Evolutionary conservation across 2,329 filamentous ascomycete genomes (phyloP).

Genomic region (Phyllosticta citrichinensis): DNA sequence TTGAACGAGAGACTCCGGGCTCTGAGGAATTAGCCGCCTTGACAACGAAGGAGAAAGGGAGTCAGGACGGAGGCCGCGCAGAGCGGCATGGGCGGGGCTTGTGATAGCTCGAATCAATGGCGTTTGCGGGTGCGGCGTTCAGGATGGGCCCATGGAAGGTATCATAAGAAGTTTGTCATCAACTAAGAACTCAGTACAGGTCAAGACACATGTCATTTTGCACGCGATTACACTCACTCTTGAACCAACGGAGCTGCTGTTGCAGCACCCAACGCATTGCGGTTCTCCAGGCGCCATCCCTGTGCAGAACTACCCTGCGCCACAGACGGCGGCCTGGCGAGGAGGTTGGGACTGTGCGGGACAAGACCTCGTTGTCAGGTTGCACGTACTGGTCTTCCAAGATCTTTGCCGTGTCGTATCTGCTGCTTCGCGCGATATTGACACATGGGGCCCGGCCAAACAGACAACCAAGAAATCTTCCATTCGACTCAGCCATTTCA

Average conservation of each 20-base stretch:
- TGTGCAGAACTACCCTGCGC: too few relatives aligned
- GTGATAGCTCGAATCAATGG: not conserved
- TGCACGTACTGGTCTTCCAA: too few relatives aligned
- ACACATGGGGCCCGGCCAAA: too few relatives aligned
- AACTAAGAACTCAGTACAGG: not conserved
- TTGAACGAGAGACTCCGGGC: constrained; percentile 50
- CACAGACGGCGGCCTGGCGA: too few relatives aligned
- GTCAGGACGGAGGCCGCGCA: not conserved
- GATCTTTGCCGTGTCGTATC: too few relatives aligned
- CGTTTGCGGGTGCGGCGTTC: not conserved
- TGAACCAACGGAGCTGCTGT: not conserved
- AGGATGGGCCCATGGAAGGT: not conserved
- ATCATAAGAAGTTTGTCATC: not conserved
- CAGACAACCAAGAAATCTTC: too few relatives aligned
- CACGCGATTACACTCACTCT: not conserved
- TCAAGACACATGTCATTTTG: not conserved
- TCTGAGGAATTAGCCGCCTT: constrained; percentile 32
- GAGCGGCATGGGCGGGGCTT: not conserved
- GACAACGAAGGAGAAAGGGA: not conserved
- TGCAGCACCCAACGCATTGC: too few relatives aligned
- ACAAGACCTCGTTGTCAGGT: too few relatives aligned
- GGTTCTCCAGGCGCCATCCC: too few relatives aligned
- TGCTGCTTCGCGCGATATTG: too few relatives aligned
- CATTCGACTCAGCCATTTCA: too few relatives aligned
- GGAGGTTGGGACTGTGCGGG: too few relatives aligned